Evolutionary conservation across 345 rosid genomes (phyloP).

Genomic region (Gossypium australe): DNA sequence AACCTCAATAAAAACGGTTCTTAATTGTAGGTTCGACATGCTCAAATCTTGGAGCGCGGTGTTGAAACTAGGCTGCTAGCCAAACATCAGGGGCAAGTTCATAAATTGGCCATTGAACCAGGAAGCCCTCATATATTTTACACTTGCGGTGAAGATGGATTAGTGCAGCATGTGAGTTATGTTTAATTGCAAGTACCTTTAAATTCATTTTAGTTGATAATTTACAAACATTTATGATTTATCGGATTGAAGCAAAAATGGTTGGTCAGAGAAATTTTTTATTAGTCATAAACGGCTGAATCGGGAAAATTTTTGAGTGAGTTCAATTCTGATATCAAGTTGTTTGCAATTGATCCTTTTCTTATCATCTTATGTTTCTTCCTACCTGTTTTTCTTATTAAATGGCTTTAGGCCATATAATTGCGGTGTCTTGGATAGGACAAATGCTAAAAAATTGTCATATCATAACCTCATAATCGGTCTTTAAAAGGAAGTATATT

Average conservation of each 20-base stretch:
- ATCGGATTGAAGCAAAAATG: background rate
- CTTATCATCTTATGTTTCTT: background rate
- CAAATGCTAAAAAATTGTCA: background rate
- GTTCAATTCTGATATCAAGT: background rate
- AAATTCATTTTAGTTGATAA: background rate
- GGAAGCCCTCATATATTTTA: slow-evolving; percentile 5
- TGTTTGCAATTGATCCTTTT: background rate
- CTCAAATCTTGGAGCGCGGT: background rate
- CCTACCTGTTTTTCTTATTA: background rate
- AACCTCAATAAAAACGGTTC: background rate
- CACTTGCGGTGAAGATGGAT: slow-evolving; percentile 1
- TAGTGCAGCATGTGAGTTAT: slow-evolving; percentile 3
- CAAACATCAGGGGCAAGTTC: background rate
- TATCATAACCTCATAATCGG: no score
- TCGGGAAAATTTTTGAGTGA: background rate
- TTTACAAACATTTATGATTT: background rate
- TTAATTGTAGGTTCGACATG: slow-evolving; percentile 4
- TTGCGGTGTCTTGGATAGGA: background rate
- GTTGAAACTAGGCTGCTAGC: slow-evolving; percentile 1
- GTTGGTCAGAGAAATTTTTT: background rate
- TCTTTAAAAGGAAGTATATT: no score
- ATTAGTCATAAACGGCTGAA: background rate
- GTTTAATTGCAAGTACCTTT: background rate
- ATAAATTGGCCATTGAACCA: slow-evolving; percentile 2
- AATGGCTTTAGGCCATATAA: background rate